Evolutionary conservation across 805 yeast genomes (phyloP), one percentile per base, ranked within the genome.

Genomic region (Wickerhamiella cacticola): DNA sequence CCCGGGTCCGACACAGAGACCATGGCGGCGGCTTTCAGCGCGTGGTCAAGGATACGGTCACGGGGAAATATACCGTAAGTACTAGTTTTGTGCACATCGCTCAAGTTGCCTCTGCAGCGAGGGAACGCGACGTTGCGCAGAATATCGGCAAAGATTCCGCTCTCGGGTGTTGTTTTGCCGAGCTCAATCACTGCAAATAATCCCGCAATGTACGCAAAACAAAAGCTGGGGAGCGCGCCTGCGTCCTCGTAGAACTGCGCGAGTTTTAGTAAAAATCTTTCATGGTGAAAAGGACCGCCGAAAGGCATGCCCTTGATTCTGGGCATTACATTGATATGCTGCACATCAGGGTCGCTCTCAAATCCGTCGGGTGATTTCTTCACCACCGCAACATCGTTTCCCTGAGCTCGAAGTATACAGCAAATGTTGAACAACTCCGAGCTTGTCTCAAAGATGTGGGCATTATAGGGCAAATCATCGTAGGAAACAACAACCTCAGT

Each of bases 1-100:
- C 42, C 42, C 12, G 42, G 42, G 19, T 39, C 42, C 3, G 42
- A 39, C 16, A 39, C 42, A n/a, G 42, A 23, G 7, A 21, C 29
- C 10, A 39, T 8, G 15, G 42, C 42, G 13, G 42, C 42, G 6
- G 42, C 23, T 23, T 5, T 23, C 13, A 39, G 29, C 4, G 29
- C 42, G 24, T 39, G 29, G n/a, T 23, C 13, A 8, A 23, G 3
- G 18, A 8, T 39, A 15, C 12, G 40, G 15, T 3, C 25, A 5
- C 24, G 6, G 3, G 24, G 19, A 12, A 39, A 23, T 8, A 8
- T 4, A 12, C 15, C n/a, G n/a, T n/a, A n/a, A n/a, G n/a, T n/a
- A n/a, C n/a, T n/a, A n/a, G n/a, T n/a, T n/a, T n/a, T n/a, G n/a
- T n/a, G n/a, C 29, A n/a, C n/a, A n/a, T n/a, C n/a, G n/a, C n/a